These are phyloP conservation scores for Pseudogymnoascus sp. DNA, from an alignment of 2,329 filamentous ascomycete species.

Conservation along the genomic window DNA sequence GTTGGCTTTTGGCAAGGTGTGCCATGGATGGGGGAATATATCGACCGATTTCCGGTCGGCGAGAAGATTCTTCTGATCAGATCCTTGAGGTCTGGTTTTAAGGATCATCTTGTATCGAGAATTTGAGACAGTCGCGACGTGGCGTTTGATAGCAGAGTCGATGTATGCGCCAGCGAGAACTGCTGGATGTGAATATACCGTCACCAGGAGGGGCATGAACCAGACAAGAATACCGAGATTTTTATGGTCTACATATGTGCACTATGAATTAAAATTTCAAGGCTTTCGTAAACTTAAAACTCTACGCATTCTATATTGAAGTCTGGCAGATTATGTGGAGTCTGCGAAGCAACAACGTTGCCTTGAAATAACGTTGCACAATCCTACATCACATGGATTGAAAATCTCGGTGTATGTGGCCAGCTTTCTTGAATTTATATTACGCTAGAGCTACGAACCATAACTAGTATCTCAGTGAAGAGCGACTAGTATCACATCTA, in stretches of 20 bases:
- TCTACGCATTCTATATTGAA: not conserved
- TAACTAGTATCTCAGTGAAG: slow-evolving; percentile 15
- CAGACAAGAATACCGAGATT: not conserved
- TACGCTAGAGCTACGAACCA: slow-evolving; percentile 16
- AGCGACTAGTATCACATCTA: slow-evolving; percentile 42
- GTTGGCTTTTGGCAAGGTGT: not conserved
- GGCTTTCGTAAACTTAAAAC: not conserved
- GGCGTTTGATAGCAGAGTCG: not conserved
- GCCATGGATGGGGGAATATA: not conserved
- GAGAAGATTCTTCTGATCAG: slow-evolving; percentile 3
- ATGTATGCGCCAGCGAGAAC: no score
- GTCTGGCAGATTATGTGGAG: not conserved
- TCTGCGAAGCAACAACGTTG: not conserved
- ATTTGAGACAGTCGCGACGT: not conserved
- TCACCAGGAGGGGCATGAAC: not conserved
- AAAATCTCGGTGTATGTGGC: not conserved
- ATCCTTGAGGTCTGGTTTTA: not conserved
- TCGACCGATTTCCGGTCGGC: not conserved
- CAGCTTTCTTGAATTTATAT: slow-evolving; percentile 9
- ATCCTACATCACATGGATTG: slow-evolving; percentile 11
- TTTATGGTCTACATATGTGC: not conserved
- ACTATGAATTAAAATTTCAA: not conserved
- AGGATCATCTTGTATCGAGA: slow-evolving; percentile 1
- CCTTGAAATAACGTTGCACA: not conserved
- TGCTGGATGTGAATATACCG: not conserved